Percentiles rank a stretch among this genome's conserved stretches.
These are phyloP conservation scores for Halenospora varia DNA, from an alignment of 495 filamentous ascomycete genomes.

Conservation along the genomic window DNA sequence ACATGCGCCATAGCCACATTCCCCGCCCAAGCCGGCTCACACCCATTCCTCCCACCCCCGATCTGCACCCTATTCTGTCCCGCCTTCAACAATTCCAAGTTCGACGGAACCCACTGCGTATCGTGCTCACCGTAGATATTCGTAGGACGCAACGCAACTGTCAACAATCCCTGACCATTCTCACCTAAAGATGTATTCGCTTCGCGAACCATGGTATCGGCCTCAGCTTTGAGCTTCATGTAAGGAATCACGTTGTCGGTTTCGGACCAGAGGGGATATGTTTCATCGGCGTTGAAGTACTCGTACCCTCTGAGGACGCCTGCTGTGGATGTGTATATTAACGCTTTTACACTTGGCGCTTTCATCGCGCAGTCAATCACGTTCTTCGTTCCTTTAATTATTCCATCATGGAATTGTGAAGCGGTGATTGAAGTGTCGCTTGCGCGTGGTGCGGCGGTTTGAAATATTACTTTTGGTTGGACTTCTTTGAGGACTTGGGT, in stretches of 20 bases:
- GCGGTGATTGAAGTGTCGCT: conserved; percentile 16
- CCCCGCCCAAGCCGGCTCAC: not conserved
- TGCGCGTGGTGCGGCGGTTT: conserved; percentile 75
- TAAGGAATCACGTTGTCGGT: conserved; percentile 35
- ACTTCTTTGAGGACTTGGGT: conserved; percentile 58
- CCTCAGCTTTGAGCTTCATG: conserved; percentile 27
- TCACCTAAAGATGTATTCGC: not conserved
- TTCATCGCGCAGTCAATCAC: not conserved
- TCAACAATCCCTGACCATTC: not conserved
- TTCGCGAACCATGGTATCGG: conserved; percentile 22
- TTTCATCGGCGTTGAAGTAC: not conserved
- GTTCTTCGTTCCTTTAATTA: not conserved
- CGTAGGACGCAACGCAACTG: not conserved
- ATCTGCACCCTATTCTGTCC: not conserved
- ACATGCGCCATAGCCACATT: not conserved
- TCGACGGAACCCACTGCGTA: not conserved
- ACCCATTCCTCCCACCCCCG: not conserved
- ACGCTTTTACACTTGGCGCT: not conserved
- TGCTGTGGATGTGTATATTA: not conserved
- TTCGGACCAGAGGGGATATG: conserved; percentile 31
- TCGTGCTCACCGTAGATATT: not conserved
- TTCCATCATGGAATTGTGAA: not conserved
- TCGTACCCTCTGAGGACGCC: not conserved
- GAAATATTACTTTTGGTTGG: conserved; percentile 80
- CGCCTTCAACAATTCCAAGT: not conserved